Conservation (phyloP, 163 green algal genomes). For the Trebouxia gelatinosa region DNA sequence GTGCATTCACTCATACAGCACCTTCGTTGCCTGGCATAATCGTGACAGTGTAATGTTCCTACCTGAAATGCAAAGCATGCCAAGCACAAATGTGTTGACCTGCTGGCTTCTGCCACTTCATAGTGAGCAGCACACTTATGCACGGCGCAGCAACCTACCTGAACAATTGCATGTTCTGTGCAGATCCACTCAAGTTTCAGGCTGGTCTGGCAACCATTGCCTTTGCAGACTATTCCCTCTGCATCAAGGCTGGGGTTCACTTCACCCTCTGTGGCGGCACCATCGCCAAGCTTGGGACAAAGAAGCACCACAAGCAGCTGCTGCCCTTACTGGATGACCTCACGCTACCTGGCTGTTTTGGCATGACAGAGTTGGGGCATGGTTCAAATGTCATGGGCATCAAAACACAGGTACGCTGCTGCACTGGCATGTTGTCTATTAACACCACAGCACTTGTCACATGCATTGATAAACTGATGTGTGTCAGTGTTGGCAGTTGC, state of each 20-base stretch:
- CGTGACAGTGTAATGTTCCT: no score
- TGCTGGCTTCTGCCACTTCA: not conserved
- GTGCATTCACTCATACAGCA: not conserved
- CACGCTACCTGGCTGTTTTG: conserved; percentile 80
- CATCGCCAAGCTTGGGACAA: conserved; percentile 80
- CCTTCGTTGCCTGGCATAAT: no score
- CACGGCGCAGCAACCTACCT: no score
- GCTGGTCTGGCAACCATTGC: conserved; percentile 48
- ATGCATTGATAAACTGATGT: no score
- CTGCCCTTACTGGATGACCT: conserved; percentile 72
- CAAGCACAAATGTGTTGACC: not conserved
- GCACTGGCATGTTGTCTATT: not conserved
- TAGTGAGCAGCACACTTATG: not conserved
- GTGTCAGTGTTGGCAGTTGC: not conserved
- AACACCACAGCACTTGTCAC: no score
- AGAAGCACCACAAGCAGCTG: conserved; percentile 70
- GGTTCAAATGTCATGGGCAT: conserved; percentile 90
- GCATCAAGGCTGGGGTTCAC: conserved; percentile 85
- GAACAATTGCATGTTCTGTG: not conserved
- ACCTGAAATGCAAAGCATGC: not conserved
- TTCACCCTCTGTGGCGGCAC: conserved; percentile 92
- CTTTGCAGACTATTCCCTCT: conserved; percentile 78
- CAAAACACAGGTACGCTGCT: conserved; percentile 65
- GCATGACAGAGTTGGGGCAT: conserved; percentile 87
- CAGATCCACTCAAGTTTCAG: conserved; percentile 37